Base-by-base conservation (phyloP, 805 yeast species). In the Metschnikowia santaceciliae region DNA sequence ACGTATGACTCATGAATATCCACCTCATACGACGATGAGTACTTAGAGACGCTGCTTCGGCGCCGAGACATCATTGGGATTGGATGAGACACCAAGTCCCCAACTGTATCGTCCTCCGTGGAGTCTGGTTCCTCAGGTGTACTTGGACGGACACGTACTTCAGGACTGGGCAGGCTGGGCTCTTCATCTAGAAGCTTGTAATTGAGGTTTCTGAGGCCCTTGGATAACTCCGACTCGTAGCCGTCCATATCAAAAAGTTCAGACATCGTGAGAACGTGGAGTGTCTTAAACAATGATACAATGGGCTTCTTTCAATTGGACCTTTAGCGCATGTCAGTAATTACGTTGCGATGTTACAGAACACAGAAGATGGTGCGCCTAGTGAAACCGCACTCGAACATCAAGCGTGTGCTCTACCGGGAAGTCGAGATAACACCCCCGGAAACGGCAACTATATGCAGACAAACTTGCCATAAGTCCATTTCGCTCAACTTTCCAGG, bases 191-290 rank as follows among this genome's bases (percentile, higher is more conserved):
- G 42, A 26, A 66, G 58, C 38, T 56, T 49, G 47, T 68, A 68
- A 59, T 68, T 68, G 51, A 67, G 63, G 35, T 54, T 57, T 13
- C 47, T 42, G 13, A 54, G 30, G 20, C 58, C 59, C 30, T 44
- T 38, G 6, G 50, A 38, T 45, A 54, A 46, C 11, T 52, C 49
- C 49, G 58, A 42, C 53, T 60, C 66, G 46, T 65, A 65, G 55
- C 66, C 74, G 42, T 70, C 74, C 74, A 70, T 70, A 41, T 59
- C 53, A 49, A 70, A 70, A 14, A 70, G 63, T 36, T 62, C 72
- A 15, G 73, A 56, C 74, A 70, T 70, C 34, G 26, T 55, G 38
- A 14, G 34, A 11, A 15, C 15, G 22, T 40, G 34, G 34, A 30
- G 22, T 11, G 8, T 23, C 22, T n/a, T 40, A 15, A 6, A 32